Percentiles rank a stretch among this genome's conserved stretches.
phyloP scores from a whole-genome alignment of 306 rosid species.

The Castanopsis chinensis region DNA sequence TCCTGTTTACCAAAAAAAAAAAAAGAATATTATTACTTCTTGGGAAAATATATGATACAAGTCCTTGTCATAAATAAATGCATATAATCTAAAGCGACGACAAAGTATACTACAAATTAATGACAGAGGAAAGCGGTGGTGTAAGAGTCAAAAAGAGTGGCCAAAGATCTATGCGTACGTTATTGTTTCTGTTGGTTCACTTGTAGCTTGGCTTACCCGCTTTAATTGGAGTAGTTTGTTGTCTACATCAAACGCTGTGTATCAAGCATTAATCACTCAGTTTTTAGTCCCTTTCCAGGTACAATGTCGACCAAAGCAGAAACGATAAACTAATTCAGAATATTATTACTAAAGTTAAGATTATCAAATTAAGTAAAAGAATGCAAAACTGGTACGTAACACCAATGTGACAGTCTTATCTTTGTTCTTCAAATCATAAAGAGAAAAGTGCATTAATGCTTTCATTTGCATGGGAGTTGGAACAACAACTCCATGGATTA shows the following conservation, averaged over 20 bases:
- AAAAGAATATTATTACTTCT: no score
- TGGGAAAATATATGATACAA: no score
- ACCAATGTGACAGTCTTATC: background rate
- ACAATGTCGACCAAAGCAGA: background rate
- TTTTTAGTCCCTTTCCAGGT: background rate
- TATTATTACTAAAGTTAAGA: background rate
- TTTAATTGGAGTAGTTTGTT: constrained; percentile 20
- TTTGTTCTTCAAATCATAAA: background rate
- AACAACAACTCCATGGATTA: background rate
- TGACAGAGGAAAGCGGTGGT: background rate
- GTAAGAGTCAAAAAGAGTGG: background rate
- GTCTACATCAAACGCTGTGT: constrained; percentile 1
- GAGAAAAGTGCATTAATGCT: background rate
- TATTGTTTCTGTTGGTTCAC: background rate
- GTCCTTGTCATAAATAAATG: background rate
- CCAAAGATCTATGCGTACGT: background rate
- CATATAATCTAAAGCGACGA: background rate
- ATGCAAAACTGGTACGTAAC: background rate
- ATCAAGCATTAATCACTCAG: no score
- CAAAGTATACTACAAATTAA: background rate
- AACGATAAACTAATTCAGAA: background rate
- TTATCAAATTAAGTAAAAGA: background rate
- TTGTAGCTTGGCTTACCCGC: constrained; percentile 12
- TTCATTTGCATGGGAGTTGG: no score
- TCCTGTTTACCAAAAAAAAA: no score